Evolutionary conservation across 768 basidiomycete species (phyloP), one percentile per base, ranked within the genome.

Genomic region (Macrolepiota dolichaula): DNA sequence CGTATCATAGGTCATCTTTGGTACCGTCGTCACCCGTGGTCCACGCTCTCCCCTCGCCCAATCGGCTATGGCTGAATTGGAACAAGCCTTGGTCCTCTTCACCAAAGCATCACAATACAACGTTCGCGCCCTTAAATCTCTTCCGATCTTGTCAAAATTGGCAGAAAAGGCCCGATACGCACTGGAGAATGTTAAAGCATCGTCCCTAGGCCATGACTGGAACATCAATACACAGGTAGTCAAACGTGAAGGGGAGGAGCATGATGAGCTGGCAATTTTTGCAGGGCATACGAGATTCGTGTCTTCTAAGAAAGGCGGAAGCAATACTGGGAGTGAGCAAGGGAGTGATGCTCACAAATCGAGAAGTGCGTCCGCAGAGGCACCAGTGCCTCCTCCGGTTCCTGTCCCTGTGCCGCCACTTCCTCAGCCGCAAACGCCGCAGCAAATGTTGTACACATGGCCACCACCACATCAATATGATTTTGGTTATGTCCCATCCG

Each of bases 21-120:
- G 89, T 3, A 87, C 88, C 3, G 86, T 93, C 19, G 91, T 89
- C 1, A 89, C 87, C 2, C 82, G 88, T 29, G 85, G 87, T 2
- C 91, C 91, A 4, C 75, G 81, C 5, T 89, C 86, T 1, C 83
- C 87, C 0, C 70, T 92, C 11, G 91, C 91, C 0, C 71, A 79
- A 12, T 78, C 81, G 1, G 91, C 91, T 3, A 85, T 92, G 73
- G 71, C 76, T 19, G 88, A 92, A 65, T 77, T 93, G 7, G 88
- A 90, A 29, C 80, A 83, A 46, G 88, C 88, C 0, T 85, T 81
- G 62, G 69, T 82, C 15, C 73, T 92, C n/a, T 91, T 91, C 69
- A 74, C 80, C 0, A 83, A 85, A 65, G 88, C 85, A 0, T 80
- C 86, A 24, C 68, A 69, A 17, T 77, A 82, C 54, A 88, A 82